Evolutionary conservation across 805 yeast species (phyloP).

Genomic region (Cephaloascus fragrans): DNA sequence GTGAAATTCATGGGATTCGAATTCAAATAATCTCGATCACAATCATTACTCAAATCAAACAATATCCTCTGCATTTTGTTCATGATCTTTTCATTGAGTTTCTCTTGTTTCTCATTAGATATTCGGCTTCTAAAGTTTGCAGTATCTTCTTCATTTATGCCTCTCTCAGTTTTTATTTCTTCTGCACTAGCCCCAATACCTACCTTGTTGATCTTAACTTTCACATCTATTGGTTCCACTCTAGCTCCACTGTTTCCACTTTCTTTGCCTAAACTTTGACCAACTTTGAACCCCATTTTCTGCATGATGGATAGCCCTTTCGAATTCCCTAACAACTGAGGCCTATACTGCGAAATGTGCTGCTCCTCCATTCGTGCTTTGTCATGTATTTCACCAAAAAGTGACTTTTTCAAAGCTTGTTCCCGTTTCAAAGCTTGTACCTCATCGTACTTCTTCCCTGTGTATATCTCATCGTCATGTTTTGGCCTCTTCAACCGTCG

Average conservation of each 20-base stretch:
- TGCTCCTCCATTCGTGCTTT: neutral
- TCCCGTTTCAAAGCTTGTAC: neutral
- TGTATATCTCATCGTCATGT: neutral
- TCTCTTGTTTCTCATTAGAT: conserved; percentile 5
- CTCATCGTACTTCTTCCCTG: neutral
- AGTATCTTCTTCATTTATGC: conserved; percentile 5
- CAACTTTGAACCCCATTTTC: conserved; percentile 48
- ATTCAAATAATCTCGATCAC: conserved; percentile 10
- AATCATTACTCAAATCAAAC: conserved; percentile 31
- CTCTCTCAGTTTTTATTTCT: conserved; percentile 3
- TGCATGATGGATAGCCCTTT: conserved; percentile 44
- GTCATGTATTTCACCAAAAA: neutral
- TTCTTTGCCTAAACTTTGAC: conserved; percentile 30
- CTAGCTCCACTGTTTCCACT: conserved; percentile 10
- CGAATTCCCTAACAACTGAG: conserved; percentile 12
- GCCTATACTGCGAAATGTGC: neutral
- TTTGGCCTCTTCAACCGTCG: neutral
- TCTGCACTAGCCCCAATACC: conserved; percentile 8
- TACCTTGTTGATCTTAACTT: conserved; percentile 8
- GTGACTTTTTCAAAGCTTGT: neutral
- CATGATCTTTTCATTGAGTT: conserved; percentile 8
- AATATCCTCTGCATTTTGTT: conserved; percentile 28
- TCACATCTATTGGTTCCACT: conserved; percentile 18
- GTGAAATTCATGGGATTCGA: conserved; percentile 20
- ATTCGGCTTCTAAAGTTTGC: conserved; percentile 9